Evolutionary conservation across 2,329 filamentous ascomycete genomes (phyloP), one percentile per base, ranked within the genome.

Genomic region (Cladosporium sp.): DNA sequence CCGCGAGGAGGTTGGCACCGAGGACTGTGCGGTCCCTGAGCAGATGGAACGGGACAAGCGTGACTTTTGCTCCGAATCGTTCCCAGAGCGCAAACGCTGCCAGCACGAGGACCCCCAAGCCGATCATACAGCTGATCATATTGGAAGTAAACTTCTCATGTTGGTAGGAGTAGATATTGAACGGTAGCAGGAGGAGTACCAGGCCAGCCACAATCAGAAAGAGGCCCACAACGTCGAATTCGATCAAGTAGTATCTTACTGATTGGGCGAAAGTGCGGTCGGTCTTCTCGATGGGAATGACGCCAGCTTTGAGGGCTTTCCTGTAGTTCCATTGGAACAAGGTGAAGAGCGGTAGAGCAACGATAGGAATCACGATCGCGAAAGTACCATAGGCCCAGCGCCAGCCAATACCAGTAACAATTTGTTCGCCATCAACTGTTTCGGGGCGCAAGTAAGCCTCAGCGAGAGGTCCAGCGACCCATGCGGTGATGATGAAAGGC

Each of bases 311-410:
- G 68, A 80, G 80, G 4, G 90, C 90, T 73, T 88, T 89, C 59
- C 78, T 79, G 68, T 88, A 84, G 72, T 90, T 88, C 70, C 82
- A 76, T 64, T 85, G 78, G 69, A 90, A 81, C 11, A 90, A 78
- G 12, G 80, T 72, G 47, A 85, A 85, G 18, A 92, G 80, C 0
- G 90, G 90, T 18, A 88, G 68, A 28, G 85, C 85, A 52, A 89
- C 82, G 49, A 84, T 77, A 1, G 89, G 88, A 2, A 87, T 80
- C 65, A 91, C 82, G 70, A 92, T 87, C 41, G 85, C 82, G 77
- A 89, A 92, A 69, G 84, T 82, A 49, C 88, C 89, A 72, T 88
- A 91, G 1, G 83, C 88, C 89, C 89, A 92, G 51, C 87, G 83
- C 85, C 86, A 92, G 54, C 84, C 59, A 34, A 47, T 18, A 28